These are phyloP conservation scores for Cercospora sp. DNA, from an alignment of 2,329 filamentous ascomycete genomes.

Conservation along the genomic window DNA sequence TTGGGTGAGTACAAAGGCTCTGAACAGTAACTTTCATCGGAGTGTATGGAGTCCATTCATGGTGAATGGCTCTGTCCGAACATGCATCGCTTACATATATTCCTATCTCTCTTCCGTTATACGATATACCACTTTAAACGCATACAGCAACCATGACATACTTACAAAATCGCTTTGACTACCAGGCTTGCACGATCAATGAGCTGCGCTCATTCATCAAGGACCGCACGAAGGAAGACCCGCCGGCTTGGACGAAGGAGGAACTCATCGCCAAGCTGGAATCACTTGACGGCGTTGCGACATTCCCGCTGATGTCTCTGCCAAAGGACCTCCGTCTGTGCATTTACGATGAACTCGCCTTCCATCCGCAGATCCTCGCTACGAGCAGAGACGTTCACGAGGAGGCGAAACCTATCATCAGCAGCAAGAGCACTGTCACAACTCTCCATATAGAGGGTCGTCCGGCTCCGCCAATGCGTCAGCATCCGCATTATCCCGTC, in stretches of 20 bases:
- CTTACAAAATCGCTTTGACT: not conserved
- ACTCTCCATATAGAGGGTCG: not conserved
- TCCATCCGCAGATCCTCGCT: conserved; percentile 3
- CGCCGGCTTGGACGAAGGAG: not conserved
- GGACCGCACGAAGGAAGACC: not conserved
- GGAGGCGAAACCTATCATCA: not conserved
- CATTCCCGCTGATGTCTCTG: not conserved
- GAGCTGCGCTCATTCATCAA: not conserved
- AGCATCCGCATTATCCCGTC: too few relatives aligned
- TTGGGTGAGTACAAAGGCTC: not conserved
- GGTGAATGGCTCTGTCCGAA: not conserved
- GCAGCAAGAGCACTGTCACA: not conserved
- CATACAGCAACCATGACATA: not conserved
- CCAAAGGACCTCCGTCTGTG: not conserved
- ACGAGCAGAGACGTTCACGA: not conserved
- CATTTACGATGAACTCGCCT: conserved; percentile 1
- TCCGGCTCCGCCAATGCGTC: too few relatives aligned
- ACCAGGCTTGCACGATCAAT: not conserved
- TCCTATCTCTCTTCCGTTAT: not conserved
- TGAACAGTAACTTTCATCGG: not conserved
- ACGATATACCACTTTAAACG: not conserved
- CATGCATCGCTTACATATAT: not conserved
- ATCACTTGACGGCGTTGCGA: not conserved
- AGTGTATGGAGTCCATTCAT: not conserved
- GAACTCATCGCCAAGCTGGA: not conserved